Evolutionary conservation across 108 stramenopile genomes (phyloP).

Genomic region (Cyclotella distinguenda): DNA sequence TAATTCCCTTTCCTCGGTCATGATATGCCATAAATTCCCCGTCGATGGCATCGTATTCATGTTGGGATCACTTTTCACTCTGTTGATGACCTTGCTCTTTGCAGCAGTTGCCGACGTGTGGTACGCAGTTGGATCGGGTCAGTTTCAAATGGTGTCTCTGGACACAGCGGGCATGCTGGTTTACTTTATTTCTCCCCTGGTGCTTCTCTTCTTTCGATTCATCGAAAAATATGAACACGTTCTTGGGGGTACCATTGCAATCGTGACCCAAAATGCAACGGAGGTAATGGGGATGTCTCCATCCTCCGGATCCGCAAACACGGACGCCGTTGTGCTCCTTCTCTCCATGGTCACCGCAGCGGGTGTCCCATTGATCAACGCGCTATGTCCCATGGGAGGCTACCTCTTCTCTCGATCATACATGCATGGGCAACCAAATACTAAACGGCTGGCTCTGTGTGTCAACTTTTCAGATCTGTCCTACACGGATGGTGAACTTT

Average conservation of each 20-base stretch:
- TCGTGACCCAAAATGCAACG: background rate
- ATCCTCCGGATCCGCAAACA: background rate
- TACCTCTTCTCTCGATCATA: conserved; percentile 40
- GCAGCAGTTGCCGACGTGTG: conserved; percentile 37
- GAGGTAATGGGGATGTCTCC: background rate
- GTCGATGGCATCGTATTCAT: background rate
- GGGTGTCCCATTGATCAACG: conserved; percentile 37
- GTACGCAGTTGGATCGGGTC: conserved; percentile 50
- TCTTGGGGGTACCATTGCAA: conserved; percentile 2
- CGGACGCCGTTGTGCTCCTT: conserved; percentile 12
- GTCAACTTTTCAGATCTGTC: conserved; percentile 39
- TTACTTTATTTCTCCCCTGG: conserved; percentile 31
- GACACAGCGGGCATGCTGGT: conserved; percentile 41
- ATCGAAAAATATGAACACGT: conserved; percentile 26
- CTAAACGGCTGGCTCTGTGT: conserved; percentile 42
- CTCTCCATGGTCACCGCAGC: conserved; percentile 19
- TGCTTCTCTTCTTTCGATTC: conserved; percentile 31
- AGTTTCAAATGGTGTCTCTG: conserved; percentile 49
- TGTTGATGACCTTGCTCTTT: conserved; percentile 13
- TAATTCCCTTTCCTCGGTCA: conserved; percentile 13
- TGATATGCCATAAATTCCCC: background rate
- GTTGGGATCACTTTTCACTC: conserved; percentile 16
- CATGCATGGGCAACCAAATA: conserved; percentile 47
- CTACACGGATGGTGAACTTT: background rate
- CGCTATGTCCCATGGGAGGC: conserved; percentile 46